Conservation (phyloP, 1,139 yeast genomes). For the Ogataea hybrid region DNA sequence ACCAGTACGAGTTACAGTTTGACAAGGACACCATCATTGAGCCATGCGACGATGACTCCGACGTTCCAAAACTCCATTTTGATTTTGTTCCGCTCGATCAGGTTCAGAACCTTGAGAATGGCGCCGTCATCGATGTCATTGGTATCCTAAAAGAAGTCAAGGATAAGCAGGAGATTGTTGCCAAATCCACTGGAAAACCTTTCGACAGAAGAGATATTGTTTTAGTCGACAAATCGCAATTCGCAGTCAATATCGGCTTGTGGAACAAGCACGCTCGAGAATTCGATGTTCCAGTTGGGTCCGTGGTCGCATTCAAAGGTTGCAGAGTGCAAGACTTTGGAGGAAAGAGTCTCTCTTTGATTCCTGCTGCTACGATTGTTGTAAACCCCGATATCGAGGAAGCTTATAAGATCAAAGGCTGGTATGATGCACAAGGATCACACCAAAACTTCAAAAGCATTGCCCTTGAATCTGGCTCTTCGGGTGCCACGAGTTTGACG, state of each 20-base stretch:
- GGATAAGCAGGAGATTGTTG: conserved; percentile 76
- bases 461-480: conserved; percentile 39
- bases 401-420: conserved; percentile 85
- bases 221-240: conserved; percentile 82
- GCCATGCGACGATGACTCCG: conserved; percentile 61
- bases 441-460: conserved; percentile 61
- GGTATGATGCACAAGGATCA: conserved; percentile 86
- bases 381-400: conserved; percentile 88
- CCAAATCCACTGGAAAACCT: conserved; percentile 88
- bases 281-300: conserved; percentile 70
- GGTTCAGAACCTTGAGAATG: conserved; percentile 65
- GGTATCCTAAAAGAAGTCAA: conserved; percentile 80
- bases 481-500: conserved; percentile 33
- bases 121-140: conserved; percentile 76
- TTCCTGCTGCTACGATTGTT: conserved; percentile 72
- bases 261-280: conserved; percentile 90
- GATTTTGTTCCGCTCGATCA: conserved; percentile 70
- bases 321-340: conserved; percentile 87
- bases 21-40: conserved; percentile 78
- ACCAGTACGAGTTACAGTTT: conserved; percentile 83
- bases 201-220: conserved; percentile 87
- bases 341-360: conserved; percentile 80
- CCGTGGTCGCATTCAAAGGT: conserved; percentile 90
- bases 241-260: conserved; percentile 73
- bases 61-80: conserved; percentile 78